Evolutionary conservation across 2,329 filamentous ascomycete genomes (phyloP), one percentile per base, ranked within the genome.

Genomic region (Ophiostoma fasciatum): DNA sequence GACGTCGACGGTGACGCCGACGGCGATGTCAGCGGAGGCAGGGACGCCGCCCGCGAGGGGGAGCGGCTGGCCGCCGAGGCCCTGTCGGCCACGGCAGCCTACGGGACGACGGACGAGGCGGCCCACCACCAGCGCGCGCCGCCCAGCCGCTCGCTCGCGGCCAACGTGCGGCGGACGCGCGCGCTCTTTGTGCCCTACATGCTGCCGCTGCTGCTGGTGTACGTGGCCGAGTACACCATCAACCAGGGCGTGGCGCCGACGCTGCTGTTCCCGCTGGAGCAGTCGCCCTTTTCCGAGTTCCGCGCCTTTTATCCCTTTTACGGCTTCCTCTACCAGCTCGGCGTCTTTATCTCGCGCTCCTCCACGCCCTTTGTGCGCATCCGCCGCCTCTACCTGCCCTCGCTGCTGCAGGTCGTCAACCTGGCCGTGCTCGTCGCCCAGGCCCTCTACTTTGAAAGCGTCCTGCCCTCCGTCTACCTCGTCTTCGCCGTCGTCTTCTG

Each of bases 141-240:
- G n/a, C 3, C 6, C 19, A 3, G 33, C 21, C 20, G n/a, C 7
- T 35, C 56, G 0, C 54, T 76, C 17, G 42, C 45, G 12, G 48
- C 54, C n/a, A 71, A 75, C 38, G 55, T 96, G 23, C 61, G 60
- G n/a, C 77, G 82, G 5, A 73, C 79, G 0, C 68, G 61, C 42
- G 64, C 67, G 1, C 64, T 96, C 2, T 78, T 94, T 51, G 62
- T 92, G 30, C 74, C 74, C 0, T 78, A 78, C 55, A 96, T 98
- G 85, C 66, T 93, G 4, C 90, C 90, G 0, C 67, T 98, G 12
- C 66, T 96, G 23, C 62, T 96, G 13, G 90, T 98, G 21, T 98
- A 94, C 54, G 71, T 96, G 25, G 84, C 87, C 38, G 90, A 98
- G 61, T 98, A 98, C 55, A 92, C 82, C 37, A 94, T 96, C 57